Evolutionary conservation across 2,329 filamentous ascomycete species (phyloP), one percentile per base, ranked within the genome.

Genomic region (Apiospora marii): DNA sequence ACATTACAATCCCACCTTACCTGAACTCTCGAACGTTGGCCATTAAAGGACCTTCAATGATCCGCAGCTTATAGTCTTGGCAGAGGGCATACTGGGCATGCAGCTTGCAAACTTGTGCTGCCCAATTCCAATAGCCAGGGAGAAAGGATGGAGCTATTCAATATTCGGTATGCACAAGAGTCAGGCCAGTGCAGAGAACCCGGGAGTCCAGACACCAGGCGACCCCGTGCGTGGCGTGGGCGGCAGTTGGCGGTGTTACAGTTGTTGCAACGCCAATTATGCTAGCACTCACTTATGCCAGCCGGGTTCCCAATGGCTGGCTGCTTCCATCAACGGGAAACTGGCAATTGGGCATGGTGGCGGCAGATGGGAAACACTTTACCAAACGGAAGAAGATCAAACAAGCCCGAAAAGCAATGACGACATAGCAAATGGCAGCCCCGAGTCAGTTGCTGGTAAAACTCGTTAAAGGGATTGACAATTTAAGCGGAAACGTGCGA

Each of bases 101-200:
- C 19, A 30, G 8, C 14, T 22, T 30, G 27, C 27, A 30, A 30
- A 30, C 27, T 30, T 61, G 30, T 30, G 27, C 16, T 64, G 53
- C 30, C 37, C 37, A 41, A 41, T 41, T 34, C 58, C 30, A 64
- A 22, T 61, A 16, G 16, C 58, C 19, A 64, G 13, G 30, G 5
- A 41, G 34, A 64, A 41, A 41, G 58, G 30, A 64, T 64, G 34
- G 58, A 37, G 53, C 19, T 64, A 37, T n/a, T 22, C 16, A n/a
- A 22, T 41, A 64, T 64, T n/a, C 53, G 34, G 53, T 61, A 61
- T 61, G 53, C 53, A 61, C 27, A 61, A 61, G 53, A 61, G 30
- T 61, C 53, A 61, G 53, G 53, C 34, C 53, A 19, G 30, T 61
- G 53, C 30, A 61, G 30, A 10, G 5, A 19, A 19, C 27, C 51